phyloP scores from a whole-genome alignment of 257 asterid genomes.

The Capsicum chinense region DNA sequence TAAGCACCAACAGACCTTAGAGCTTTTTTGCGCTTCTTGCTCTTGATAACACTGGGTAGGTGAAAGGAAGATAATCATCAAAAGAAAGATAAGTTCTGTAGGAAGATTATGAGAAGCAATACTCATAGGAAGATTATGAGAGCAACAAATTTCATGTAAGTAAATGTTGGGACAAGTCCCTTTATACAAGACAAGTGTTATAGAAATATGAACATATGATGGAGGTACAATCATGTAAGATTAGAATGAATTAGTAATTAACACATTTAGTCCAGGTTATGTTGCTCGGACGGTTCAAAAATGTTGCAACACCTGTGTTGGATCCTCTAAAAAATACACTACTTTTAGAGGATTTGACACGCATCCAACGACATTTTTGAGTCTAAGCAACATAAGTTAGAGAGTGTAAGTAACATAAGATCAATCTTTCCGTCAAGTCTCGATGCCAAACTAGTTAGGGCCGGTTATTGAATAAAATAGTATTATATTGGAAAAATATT shows the following conservation, averaged over 20 bases:
- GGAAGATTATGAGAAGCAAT: too few species aligned
- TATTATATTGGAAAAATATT: not conserved
- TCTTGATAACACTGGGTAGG: not conserved
- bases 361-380: too few species aligned
- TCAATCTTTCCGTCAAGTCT: not conserved
- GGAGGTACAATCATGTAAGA: not conserved
- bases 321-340: too few species aligned
- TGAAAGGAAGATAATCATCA: conserved; percentile 2
- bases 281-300: too few species aligned
- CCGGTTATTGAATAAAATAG: not conserved
- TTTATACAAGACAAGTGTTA: not conserved
- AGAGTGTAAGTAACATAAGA: not conserved
- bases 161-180: not conserved
- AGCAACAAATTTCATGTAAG: not conserved
- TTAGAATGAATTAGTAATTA: not conserved
- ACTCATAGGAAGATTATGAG: not conserved
- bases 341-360: too few species aligned
- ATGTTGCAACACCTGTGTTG: too few species aligned
- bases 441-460: not conserved
- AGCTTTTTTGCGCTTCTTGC: too few species aligned
- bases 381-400: not conserved
- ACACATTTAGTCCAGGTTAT: too few species aligned
- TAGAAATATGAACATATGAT: not conserved
- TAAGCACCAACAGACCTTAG: too few species aligned
- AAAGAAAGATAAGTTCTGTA: conserved; percentile 1